Base-by-base conservation (phyloP, 176 grass and related monocot genomes). In the Aegilops umbellulata region DNA sequence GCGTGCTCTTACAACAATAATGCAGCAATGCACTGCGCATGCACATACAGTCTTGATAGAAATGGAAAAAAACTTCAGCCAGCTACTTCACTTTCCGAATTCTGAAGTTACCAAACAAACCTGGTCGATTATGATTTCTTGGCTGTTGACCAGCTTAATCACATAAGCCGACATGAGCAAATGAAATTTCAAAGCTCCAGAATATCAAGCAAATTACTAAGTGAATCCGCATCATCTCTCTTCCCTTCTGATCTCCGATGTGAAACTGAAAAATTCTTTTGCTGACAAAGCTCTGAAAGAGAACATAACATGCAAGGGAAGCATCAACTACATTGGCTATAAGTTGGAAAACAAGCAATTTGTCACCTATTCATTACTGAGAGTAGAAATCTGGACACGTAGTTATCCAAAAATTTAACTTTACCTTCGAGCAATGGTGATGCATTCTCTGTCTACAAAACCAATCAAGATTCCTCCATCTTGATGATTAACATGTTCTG, bases 371-470 rank as follows among this genome's bases (percentile, higher is more conserved):
- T 72, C 64, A 46, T 75, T 75, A 84, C 15, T 46, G 57, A 38
- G 9, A 51, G 42, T 53, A 74, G 7, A 60, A 73, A 64, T 34
- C 15, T 49, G n/a, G 36, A 31, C 26, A 77, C 19, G 23, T 34
- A 88, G 41, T 35, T 46, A 5, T 49, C 10, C 53, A 69, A 24
- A 61, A 3, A 83, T 27, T 29, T 29, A 73, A 11, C 16, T 73
- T 85, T 87, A 98, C 96, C 93, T 95, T 82, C 66, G 71, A 79
- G 88, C 70, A 44, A 94, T 91, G 66, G 75, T 64, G 67, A 98
- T 94, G 63, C 87, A 86, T 83, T 95, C 93, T 76, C 88, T 84
- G 53, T 98, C 96, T 51, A 98, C 76, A 61, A 94, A 82, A 91
- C 93, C 93, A 46, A 94, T 46, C 81, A 89, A 68, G 64, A 60